Evolutionary conservation across 352 stramenopile genomes (phyloP), one percentile per base, ranked within the genome.

Genomic region (Pythium sp.): DNA sequence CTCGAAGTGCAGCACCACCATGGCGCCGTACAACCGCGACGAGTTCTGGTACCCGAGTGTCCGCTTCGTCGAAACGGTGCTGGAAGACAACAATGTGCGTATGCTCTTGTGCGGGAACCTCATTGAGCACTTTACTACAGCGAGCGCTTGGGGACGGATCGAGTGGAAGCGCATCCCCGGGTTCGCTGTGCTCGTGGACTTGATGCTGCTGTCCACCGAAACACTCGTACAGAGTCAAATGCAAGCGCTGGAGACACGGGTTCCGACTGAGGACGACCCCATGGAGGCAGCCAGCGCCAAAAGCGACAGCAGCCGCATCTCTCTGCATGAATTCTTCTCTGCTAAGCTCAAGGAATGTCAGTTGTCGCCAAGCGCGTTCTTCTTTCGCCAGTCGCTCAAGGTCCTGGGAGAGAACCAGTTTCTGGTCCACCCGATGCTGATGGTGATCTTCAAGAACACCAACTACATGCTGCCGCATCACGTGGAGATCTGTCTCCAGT

Each of bases 381-480:
- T 91, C 60, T 68, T 80, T n/a, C 73, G 77, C 41, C 81, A 89
- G 54, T 65, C 85, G 51, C 90, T 84, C 58, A 58, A 68, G 5
- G 76, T 93, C 78, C 77, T 90, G 66, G 68, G 73, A 38, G 75
- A 79, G 43, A 81, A 88, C 63, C 69, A 68, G 11, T 65, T 62
- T 3, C 78, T 89, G 61, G 75, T 91, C 34, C 75, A 86, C 58
- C 76, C 89, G 26, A 86, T 82, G 69, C 57, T 92, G 53, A 79
- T 92, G 72, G 69, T 71, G 1, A 78, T 93, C 53, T 62, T 93
- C 18, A 72, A 73, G 32, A 79, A 72, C 60, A 92, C 86, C 41
- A 93, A 92, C 71, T 86, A 84, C 69, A 74, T 87, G 70, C 60
- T 89, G 26, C 77, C 86, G 43, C 81, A 91, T 66, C 81, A 93